These are phyloP conservation scores for Sarcodon sp. DNA, from an alignment of 768 basidiomycete species.

Conservation along the genomic window DNA sequence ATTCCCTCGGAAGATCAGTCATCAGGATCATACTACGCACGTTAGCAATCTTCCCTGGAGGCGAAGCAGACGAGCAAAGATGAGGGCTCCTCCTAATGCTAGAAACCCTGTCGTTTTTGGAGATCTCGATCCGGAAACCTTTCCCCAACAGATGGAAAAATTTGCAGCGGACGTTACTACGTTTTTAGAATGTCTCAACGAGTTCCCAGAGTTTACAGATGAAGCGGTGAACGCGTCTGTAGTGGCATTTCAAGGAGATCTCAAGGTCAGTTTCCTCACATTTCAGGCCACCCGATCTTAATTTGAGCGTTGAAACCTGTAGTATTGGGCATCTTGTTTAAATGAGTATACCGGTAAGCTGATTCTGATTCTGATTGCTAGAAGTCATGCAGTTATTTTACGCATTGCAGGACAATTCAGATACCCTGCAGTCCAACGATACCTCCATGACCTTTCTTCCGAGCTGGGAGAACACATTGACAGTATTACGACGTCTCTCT, in stretches of 20 bases:
- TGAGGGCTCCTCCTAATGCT: constrained; percentile 27
- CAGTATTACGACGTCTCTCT: constrained; percentile 51
- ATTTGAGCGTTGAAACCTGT: constrained; percentile 2
- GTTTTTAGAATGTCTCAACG: constrained; percentile 59
- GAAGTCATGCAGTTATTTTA: not conserved
- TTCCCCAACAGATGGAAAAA: constrained; percentile 50
- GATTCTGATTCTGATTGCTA: not conserved
- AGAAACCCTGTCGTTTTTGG: constrained; percentile 40
- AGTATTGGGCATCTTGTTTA: constrained; percentile 72
- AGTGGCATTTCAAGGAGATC: constrained; percentile 52
- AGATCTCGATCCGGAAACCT: constrained; percentile 48
- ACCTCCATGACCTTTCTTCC: constrained; percentile 60
- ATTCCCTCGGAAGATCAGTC: constrained; percentile 54
- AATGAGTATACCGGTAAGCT: constrained; percentile 44
- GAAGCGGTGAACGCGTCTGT: constrained; percentile 61
- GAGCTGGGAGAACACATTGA: constrained; percentile 71
- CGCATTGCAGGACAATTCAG: constrained; percentile 46
- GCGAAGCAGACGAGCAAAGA: constrained; percentile 14
- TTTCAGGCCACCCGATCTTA: not conserved
- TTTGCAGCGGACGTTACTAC: constrained; percentile 56
- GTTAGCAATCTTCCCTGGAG: constrained; percentile 11
- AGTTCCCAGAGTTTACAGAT: constrained; percentile 70
- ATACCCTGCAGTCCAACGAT: constrained; percentile 59
- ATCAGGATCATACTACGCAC: constrained; percentile 23
- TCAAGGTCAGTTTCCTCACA: constrained; percentile 31